Percentiles rank a stretch among this genome's conserved stretches.
phyloP scores from a whole-genome alignment of 495 filamentous ascomycete species.

The Thermothielavioides terrestris region DNA sequence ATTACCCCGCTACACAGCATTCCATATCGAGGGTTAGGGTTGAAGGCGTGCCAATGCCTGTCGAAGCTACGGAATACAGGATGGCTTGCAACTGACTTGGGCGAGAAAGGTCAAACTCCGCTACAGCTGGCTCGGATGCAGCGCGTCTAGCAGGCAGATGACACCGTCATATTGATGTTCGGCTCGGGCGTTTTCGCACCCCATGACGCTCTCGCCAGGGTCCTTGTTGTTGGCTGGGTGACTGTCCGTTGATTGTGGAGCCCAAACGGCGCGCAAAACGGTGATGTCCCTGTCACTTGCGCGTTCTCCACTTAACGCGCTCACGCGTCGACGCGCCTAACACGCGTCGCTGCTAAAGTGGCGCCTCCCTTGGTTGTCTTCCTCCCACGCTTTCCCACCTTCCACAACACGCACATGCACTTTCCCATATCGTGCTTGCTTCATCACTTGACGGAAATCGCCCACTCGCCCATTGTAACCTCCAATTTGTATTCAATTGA shows the following conservation, averaged over 20 bases:
- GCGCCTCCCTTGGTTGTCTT: background rate
- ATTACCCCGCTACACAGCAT: no score
- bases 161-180: background rate
- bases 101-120: no score
- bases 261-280: background rate
- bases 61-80: background rate
- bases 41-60: background rate
- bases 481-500: background rate
- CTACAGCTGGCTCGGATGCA: no score
- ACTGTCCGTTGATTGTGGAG: no score
- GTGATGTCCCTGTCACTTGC: background rate
- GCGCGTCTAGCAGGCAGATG: background rate
- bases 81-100: no score
- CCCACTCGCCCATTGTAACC: background rate
- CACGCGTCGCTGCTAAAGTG: background rate
- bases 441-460: background rate
- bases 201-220: background rate
- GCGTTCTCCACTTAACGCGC: slow-evolving; percentile 9
- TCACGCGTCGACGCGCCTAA: background rate
- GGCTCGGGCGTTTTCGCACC: background rate
- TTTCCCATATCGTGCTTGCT: background rate
- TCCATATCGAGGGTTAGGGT: background rate
- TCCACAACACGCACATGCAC: slow-evolving; percentile 1
- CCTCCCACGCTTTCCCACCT: background rate
- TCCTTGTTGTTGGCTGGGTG: background rate